Conservation (phyloP, 805 yeast genomes). For the Starmera dryadoides region DNA sequence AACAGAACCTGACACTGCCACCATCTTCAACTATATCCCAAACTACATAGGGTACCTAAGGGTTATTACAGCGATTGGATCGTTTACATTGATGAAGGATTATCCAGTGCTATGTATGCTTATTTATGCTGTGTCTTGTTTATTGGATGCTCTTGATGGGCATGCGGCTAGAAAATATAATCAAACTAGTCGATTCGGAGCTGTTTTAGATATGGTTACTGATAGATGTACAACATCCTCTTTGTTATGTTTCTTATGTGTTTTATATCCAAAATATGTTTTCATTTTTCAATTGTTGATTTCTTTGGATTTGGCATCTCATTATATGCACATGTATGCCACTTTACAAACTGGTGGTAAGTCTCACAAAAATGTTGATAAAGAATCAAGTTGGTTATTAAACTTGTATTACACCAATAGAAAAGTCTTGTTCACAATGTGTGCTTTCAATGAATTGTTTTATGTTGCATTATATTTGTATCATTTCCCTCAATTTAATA, state of each 20-base stretch:
- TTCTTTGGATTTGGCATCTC: conserved; percentile 84
- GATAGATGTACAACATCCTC: conserved; percentile 96
- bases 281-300: conserved; percentile 69
- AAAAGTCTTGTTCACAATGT: conserved; percentile 75
- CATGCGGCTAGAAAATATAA: conserved; percentile 84
- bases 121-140: conserved; percentile 80
- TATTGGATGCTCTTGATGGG: conserved; percentile 95
- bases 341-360: conserved; percentile 71
- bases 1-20: conserved; percentile 23
- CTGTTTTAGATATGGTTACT: conserved; percentile 97
- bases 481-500: conserved; percentile 39
- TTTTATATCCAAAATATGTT: conserved; percentile 63
- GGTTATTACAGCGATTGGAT: conserved; percentile 71
- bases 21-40: conserved; percentile 77
- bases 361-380: conserved; percentile 78
- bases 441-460: conserved; percentile 90
- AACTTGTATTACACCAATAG: conserved; percentile 84
- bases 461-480: conserved; percentile 83
- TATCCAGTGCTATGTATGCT: conserved; percentile 77
- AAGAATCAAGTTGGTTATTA: conserved; percentile 63
- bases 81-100: conserved; percentile 73
- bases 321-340: conserved; percentile 98
- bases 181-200: conserved; percentile 91
- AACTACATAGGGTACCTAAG: conserved; percentile 87
- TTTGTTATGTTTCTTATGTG: conserved; percentile 79